Percentiles rank a stretch among this genome's conserved stretches.
Evolutionary conservation across 2,329 filamentous ascomycete genomes (phyloP).

Genomic region (Colletotrichum incanum): DNA sequence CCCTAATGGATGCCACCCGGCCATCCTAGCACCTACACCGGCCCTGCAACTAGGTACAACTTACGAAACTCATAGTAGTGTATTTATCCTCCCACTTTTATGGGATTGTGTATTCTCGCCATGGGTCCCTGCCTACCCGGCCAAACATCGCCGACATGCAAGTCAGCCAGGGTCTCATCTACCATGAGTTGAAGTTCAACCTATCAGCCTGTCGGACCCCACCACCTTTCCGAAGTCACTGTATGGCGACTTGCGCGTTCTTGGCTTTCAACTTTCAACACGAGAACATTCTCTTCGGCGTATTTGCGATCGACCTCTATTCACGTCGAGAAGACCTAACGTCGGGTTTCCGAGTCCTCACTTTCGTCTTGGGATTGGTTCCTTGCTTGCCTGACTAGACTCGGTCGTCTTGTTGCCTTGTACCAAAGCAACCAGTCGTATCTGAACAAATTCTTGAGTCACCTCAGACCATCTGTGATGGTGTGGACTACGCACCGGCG

Average conservation of each 20-base stretch:
- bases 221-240: not conserved
- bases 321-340: not conserved
- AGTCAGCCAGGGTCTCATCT: slow-evolving; percentile 7
- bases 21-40: not conserved
- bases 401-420: slow-evolving; percentile 21
- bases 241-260: not conserved
- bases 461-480: slow-evolving; percentile 10
- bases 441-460: slow-evolving; percentile 20
- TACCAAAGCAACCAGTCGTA: slow-evolving; percentile 16
- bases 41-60: not conserved
- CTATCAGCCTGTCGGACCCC: slow-evolving; percentile 7
- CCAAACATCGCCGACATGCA: slow-evolving; percentile 1
- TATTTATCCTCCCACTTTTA: not conserved
- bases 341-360: not conserved
- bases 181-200: not conserved
- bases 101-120: not conserved
- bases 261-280: not conserved
- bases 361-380: slow-evolving; percentile 10
- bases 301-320: not conserved
- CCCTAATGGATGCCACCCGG: not conserved
- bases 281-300: not conserved
- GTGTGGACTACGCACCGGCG: slow-evolving; percentile 17
- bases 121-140: too few species aligned
- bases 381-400: not conserved
- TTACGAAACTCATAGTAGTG: not conserved